Evolutionary conservation across 1,284 basidiomycete genomes (phyloP), one percentile per base, ranked within the genome.

Genomic region (Cryptococcus jaspeensis): DNA sequence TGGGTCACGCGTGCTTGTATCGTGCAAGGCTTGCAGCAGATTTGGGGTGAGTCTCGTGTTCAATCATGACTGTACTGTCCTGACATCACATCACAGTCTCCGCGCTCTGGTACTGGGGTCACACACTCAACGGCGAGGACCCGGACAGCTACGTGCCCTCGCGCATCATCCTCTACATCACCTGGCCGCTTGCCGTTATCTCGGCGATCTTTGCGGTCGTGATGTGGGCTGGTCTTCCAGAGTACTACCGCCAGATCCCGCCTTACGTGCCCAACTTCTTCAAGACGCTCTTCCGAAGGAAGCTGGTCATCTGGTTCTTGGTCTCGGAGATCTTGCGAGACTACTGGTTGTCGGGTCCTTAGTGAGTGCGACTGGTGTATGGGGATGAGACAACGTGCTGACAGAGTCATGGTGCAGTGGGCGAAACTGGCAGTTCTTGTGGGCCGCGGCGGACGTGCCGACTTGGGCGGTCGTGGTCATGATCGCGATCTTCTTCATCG

Each of bases 21-120:
- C 60, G 92, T 95, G 1, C 92, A 94, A 76, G 92, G 92, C 46
- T 88, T 90, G 8, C 91, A 94, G 69, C 91, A 94, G 77, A 84
- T 94, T 43, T 93, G 92, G 92, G 87, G 66, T 63, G 56, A 47
- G 63, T 54, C 22, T 18, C 12, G 5, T 18, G 18, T 5, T 9
- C 2, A 12, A 44, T 6, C 1, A 12, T 42, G 13, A 13, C 16
- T n/a, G 16, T n/a, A 16, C 39, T 46, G 8, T 39, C 5, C 8
- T 38, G 16, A 13, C 36, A 23, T 12, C 25, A 28, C 44, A 6
- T 6, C 38, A 6, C 50, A 63, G 72, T 93, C 11, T 89, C 92
- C 2, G 91, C 89, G 8, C 79, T 95, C 39, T 95, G 92, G 92
- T 95, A 90, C 72, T 95, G 92, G 92, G 92, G 92, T 65, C 85